These are phyloP conservation scores for Lasiodiplodia sp. DNA, from an alignment of 2,329 filamentous ascomycete species.

Conservation along the genomic window DNA sequence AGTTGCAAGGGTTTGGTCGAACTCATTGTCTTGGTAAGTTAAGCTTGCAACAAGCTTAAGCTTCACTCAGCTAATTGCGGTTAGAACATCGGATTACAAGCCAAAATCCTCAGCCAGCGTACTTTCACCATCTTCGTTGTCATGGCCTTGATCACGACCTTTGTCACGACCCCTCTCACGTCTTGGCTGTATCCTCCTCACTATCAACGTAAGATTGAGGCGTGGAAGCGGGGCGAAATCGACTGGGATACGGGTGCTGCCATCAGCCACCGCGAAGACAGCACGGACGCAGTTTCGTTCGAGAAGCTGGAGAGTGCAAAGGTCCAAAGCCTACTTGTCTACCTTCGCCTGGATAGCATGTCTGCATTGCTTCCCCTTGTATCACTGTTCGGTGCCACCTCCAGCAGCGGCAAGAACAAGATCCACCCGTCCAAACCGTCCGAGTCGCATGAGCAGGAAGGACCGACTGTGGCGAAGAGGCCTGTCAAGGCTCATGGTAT, in stretches of 20 bases:
- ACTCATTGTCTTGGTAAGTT: slow-evolving; percentile 84
- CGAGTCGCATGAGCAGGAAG: slow-evolving; percentile 12
- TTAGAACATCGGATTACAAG: slow-evolving; percentile 81
- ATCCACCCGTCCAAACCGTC: slow-evolving; percentile 44
- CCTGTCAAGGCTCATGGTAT: slow-evolving; percentile 80
- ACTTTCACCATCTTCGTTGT: slow-evolving; percentile 96
- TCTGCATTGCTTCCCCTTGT: slow-evolving; percentile 83
- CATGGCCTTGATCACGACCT: slow-evolving; percentile 89
- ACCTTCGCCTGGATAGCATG: slow-evolving; percentile 84
- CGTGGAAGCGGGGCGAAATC: slow-evolving; percentile 84
- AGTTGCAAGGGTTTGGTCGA: slow-evolving; percentile 96
- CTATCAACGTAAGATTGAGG: slow-evolving; percentile 76
- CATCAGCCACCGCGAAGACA: slow-evolving; percentile 40
- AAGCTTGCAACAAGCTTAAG: not conserved
- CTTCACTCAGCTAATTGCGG: not conserved
- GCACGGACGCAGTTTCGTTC: slow-evolving; percentile 47
- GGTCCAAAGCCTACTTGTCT: slow-evolving; percentile 75
- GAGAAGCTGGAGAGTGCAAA: slow-evolving; percentile 60
- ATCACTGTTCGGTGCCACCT: slow-evolving; percentile 71
- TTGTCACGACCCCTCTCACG: slow-evolving; percentile 80
- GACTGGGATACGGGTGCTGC: slow-evolving; percentile 79
- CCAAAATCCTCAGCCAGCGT: slow-evolving; percentile 77
- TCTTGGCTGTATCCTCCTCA: slow-evolving; percentile 76
- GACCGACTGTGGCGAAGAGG: slow-evolving; percentile 42
- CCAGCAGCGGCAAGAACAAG: slow-evolving; percentile 50